Conservation (phyloP, 2,329 filamentous ascomycete species). For the Daldinia eschscholtzii region DNA sequence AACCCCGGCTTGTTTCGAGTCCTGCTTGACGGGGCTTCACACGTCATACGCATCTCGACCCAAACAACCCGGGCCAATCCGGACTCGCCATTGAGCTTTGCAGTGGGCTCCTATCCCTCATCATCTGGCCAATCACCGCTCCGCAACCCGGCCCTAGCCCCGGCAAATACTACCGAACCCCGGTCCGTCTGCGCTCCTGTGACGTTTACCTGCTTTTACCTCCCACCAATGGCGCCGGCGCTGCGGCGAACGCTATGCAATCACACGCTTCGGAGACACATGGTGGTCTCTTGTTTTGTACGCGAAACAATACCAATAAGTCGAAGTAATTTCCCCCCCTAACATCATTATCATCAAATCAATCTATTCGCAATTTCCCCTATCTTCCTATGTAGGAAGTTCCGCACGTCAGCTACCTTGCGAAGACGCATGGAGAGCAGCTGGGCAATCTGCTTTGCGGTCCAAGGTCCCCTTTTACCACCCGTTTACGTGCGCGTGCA, state of each 20-base stretch:
- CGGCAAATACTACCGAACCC: conserved; percentile 38
- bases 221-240: conserved; percentile 32
- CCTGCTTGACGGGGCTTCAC: conserved; percentile 28
- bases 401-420: conserved; percentile 14
- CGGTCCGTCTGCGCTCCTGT: conserved; percentile 30
- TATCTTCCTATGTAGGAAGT: conserved; percentile 2
- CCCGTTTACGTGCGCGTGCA: conserved; percentile 19
- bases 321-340: too few species aligned
- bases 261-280: conserved; percentile 18
- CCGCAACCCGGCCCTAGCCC: conserved; percentile 25
- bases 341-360: neutral
- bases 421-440: conserved; percentile 15
- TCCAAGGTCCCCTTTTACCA: too few species aligned
- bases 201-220: conserved; percentile 37
- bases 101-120: conserved; percentile 14
- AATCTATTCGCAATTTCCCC: neutral
- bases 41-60: conserved; percentile 41
- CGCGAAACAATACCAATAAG: conserved; percentile 7
- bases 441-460: conserved; percentile 11
- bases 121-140: conserved; percentile 31
- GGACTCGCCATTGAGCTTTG: conserved; percentile 18
- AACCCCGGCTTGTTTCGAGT: conserved; percentile 20
- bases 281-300: neutral
- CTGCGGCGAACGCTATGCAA: conserved; percentile 28
- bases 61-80: conserved; percentile 30